Evolutionary conservation across 805 yeast genomes (phyloP).

Genomic region (Hanseniaspora mollemarum): DNA sequence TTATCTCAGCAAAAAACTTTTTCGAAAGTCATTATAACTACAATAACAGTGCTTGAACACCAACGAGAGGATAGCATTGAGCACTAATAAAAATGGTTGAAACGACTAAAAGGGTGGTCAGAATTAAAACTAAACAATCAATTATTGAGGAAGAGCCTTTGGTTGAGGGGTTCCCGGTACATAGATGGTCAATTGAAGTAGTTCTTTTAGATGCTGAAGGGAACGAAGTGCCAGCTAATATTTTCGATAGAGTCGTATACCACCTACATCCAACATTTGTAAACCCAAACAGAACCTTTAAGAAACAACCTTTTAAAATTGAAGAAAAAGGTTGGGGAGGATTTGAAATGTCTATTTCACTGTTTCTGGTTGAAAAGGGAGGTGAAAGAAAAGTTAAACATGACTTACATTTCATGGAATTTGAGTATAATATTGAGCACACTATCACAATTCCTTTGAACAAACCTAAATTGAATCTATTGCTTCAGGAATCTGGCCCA

Average conservation of each 20-base stretch:
- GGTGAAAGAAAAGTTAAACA: constrained; percentile 83
- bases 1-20: background rate
- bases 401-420: constrained; percentile 76
- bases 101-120: constrained; percentile 57
- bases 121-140: constrained; percentile 78
- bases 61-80: background rate
- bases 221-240: constrained; percentile 68
- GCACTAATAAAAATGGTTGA: constrained; percentile 23
- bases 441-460: constrained; percentile 61
- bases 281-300: constrained; percentile 72
- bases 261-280: constrained; percentile 89
- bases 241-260: constrained; percentile 87
- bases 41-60: background rate
- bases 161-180: constrained; percentile 85
- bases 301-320: constrained; percentile 73
- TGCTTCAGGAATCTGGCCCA: constrained; percentile 71
- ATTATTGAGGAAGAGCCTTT: constrained; percentile 73
- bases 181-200: constrained; percentile 81
- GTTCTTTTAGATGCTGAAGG: constrained; percentile 68
- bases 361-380: constrained; percentile 68
- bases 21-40: background rate
- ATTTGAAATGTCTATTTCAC: constrained; percentile 72
- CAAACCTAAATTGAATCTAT: constrained; percentile 59
- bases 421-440: constrained; percentile 68
- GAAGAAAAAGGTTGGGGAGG: constrained; percentile 99